A percentile compares a stretch with the other conserved stretches of the same genome.
Evolutionary conservation across 495 filamentous ascomycete species (phyloP).

Genomic region (Gamarada debralockiae): DNA sequence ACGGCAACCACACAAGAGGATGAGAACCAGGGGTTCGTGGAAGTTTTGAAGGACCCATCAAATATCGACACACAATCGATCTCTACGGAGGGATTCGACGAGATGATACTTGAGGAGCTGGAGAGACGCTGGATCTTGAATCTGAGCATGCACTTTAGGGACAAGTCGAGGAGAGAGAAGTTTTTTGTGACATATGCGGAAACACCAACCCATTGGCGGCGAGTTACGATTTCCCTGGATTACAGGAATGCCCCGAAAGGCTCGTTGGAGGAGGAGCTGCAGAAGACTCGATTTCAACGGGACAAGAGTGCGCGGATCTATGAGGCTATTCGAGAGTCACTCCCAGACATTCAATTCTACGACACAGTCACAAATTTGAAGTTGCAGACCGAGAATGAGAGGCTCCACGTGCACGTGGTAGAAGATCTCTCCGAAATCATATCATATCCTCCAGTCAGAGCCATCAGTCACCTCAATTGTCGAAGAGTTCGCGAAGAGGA

Average conservation of each 20-base stretch:
- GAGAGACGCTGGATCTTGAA: conserved; percentile 94
- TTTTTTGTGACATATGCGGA: conserved; percentile 97
- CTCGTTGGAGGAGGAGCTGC: conserved; percentile 82
- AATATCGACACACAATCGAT: conserved; percentile 34
- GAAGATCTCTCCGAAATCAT: conserved; percentile 97
- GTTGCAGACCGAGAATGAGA: conserved; percentile 82
- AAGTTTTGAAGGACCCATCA: conserved; percentile 14
- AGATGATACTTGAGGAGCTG: conserved; percentile 72
- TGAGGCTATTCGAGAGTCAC: conserved; percentile 89
- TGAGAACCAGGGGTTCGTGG: conserved; percentile 14
- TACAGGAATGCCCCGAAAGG: conserved; percentile 78
- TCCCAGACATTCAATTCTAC: conserved; percentile 91
- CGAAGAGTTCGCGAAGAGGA: conserved; percentile 65
- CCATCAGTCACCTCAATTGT: conserved; percentile 72
- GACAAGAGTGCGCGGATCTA: conserved; percentile 96
- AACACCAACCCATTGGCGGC: conserved; percentile 70
- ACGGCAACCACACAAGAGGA: conserved; percentile 9
- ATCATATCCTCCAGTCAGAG: conserved; percentile 71
- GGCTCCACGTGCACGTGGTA: conserved; percentile 95
- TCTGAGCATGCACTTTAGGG: conserved; percentile 96
- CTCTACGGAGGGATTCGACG: conserved; percentile 47
- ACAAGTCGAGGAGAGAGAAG: conserved; percentile 91
- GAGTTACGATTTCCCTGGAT: conserved; percentile 91
- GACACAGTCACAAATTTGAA: conserved; percentile 95
- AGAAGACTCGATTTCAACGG: conserved; percentile 74